Base-by-base conservation (phyloP, 306 rosid genomes). In the Acmispon strigosus region DNA sequence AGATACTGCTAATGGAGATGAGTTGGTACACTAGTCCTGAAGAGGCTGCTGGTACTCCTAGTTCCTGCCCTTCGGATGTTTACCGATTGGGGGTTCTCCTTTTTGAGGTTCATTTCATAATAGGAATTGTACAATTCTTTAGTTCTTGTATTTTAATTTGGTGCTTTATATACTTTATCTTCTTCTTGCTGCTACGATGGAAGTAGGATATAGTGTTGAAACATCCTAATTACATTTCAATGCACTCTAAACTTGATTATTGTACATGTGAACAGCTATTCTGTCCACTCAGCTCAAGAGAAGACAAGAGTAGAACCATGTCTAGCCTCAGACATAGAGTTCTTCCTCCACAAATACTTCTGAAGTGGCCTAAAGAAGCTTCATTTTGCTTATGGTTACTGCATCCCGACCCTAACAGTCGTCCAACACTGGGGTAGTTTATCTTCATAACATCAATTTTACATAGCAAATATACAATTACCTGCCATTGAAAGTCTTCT, bases 351-450 rank as follows among this genome's bases (percentile, higher is more conserved):
- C 97, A 86, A n/a, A 64, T 94, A 73, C 92, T 94, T 78, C 85
- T 83, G 75, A 94, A 91, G 75, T 94, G 99, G 96, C 92, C 97
- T 16, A 94, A 89, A 82, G 96, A 89, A 87, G 99, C 99, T 80
- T 89, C 97, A 12, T 94, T 89, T 89, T 91, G 99, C 83, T 82
- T 94, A 76, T 89, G 87, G 97, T 82, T 94, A 71, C 90, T 94
- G 44, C 99, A 94, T 73, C 99, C 99, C 0, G 97, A 94, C 68
- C 96, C 97, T 34, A 82, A 71, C 61, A 83, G 90, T 66, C 92
- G 99, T 58, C 99, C 97, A 24, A 86, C 89, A 51, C 76, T 86
- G 15, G 87, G 97, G 99, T 94, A 79, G 77, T 62, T 74, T 65
- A 70, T 65, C 54, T 24, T 62, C 54, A 24, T 73, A 58, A 4